Percentiles rank a stretch among this genome's conserved stretches.
Evolutionary conservation across 345 rosid genomes (phyloP).

Genomic region (Gossypium australe): DNA sequence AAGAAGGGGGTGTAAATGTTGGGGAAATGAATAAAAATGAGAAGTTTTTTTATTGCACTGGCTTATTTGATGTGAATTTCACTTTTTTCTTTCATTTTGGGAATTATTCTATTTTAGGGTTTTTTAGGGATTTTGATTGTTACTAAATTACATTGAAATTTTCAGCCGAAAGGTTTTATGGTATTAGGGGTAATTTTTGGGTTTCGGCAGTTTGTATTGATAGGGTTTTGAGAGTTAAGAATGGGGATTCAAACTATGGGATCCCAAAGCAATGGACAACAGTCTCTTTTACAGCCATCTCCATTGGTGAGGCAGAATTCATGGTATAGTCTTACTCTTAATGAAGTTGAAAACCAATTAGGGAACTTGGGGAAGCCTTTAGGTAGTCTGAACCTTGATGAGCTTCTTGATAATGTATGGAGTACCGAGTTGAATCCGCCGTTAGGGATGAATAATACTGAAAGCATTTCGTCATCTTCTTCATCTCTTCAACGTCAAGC

Average conservation of each 20-base stretch:
- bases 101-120: background rate
- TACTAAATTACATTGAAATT: background rate
- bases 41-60: background rate
- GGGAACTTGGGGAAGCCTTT: slow-evolving; percentile 43
- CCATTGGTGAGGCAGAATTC: slow-evolving; percentile 40
- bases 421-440: slow-evolving; percentile 29
- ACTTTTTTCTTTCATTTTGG: background rate
- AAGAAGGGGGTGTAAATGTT: background rate
- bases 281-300: slow-evolving; percentile 28
- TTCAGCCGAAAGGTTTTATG: background rate
- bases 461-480: slow-evolving; percentile 15
- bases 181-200: background rate
- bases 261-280: slow-evolving; percentile 43
- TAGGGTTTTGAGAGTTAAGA: slow-evolving; percentile 16
- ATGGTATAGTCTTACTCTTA: slow-evolving; percentile 41
- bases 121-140: background rate
- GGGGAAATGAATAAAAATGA: background rate
- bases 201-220: background rate
- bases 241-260: slow-evolving; percentile 65
- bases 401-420: slow-evolving; percentile 49
- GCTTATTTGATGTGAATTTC: background rate
- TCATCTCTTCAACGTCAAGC: slow-evolving; percentile 10
- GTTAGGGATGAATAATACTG: slow-evolving; percentile 19
- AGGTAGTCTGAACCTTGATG: slow-evolving; percentile 55
- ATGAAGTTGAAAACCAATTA: slow-evolving; percentile 40